Percentiles rank a stretch among this genome's conserved stretches.
Conservation (phyloP, 169 alveolate species). For the Eimeria praecox region DNA sequence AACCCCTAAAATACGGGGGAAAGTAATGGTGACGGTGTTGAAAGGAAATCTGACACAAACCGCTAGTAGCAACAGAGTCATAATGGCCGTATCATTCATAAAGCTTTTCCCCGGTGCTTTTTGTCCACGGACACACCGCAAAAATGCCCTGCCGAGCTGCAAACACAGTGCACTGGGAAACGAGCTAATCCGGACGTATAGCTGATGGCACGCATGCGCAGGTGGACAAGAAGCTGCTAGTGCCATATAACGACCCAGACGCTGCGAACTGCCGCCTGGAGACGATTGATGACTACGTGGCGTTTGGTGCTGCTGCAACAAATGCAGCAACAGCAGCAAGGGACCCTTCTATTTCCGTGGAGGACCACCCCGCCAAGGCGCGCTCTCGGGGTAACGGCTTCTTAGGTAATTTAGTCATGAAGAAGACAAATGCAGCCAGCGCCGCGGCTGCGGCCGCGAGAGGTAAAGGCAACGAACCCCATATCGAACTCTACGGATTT, state of each 20-base stretch:
- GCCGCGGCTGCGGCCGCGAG: neutral
- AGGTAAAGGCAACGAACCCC: neutral
- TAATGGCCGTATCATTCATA: too few species aligned
- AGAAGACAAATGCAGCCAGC: neutral
- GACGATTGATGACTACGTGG: slow-evolving; percentile 81
- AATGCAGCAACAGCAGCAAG: neutral
- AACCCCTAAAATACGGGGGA: neutral
- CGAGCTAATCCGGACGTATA: neutral
- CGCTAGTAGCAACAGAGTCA: neutral
- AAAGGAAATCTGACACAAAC: too few species aligned
- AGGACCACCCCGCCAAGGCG: neutral
- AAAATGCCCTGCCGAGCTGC: too few species aligned
- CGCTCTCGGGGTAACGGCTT: slow-evolving; percentile 31
- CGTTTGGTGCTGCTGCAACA: slow-evolving; percentile 26
- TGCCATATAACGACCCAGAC: slow-evolving; percentile 80
- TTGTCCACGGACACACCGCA: neutral
- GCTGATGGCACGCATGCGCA: neutral
- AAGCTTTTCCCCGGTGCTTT: too few species aligned
- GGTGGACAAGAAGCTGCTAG: slow-evolving; percentile 48
- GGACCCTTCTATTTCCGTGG: neutral
- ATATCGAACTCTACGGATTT: slow-evolving; percentile 26
- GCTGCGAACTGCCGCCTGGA: slow-evolving; percentile 79
- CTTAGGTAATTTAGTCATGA: neutral
- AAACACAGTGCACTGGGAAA: neutral
- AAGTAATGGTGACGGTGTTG: neutral